phyloP scores from a whole-genome alignment of 2,329 filamentous ascomycete genomes.

The Pestalotiopsis sp. region DNA sequence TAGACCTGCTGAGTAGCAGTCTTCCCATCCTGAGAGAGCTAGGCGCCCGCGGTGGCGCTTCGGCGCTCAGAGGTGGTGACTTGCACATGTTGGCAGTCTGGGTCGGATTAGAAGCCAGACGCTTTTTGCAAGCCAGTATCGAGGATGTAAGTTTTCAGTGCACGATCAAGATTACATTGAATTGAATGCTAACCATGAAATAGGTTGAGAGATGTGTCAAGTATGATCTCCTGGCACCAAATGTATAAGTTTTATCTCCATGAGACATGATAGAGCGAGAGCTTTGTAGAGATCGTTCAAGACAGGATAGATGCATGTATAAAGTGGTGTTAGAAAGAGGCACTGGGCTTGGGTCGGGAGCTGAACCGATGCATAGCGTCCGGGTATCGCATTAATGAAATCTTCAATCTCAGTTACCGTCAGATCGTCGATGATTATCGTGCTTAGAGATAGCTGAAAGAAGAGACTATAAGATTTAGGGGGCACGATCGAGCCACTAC shows the following conservation, averaged over 20 bases:
- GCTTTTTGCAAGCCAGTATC: constrained; percentile 86
- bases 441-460: too few species aligned
- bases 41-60: constrained; percentile 73
- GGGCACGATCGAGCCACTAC: too few species aligned
- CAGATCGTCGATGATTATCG: too few species aligned
- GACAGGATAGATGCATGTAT: background rate
- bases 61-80: constrained; percentile 72
- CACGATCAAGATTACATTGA: background rate
- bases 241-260: constrained; percentile 7
- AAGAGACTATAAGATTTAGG: too few species aligned
- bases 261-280: background rate
- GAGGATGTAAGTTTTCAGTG: constrained; percentile 69
- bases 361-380: background rate
- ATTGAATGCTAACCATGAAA: constrained; percentile 7
- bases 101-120: constrained; percentile 86
- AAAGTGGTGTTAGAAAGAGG: background rate
- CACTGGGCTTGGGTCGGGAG: background rate
- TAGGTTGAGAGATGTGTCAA: constrained; percentile 15
- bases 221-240: constrained; percentile 14
- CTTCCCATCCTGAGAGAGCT: constrained; percentile 89
- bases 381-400: background rate
- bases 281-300: background rate
- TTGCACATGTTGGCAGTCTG: constrained; percentile 89
- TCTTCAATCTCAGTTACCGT: background rate
- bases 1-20: constrained; percentile 85